Base-by-base conservation (phyloP, 2,329 filamentous ascomycete genomes). In the Apiospora arundinis region DNA sequence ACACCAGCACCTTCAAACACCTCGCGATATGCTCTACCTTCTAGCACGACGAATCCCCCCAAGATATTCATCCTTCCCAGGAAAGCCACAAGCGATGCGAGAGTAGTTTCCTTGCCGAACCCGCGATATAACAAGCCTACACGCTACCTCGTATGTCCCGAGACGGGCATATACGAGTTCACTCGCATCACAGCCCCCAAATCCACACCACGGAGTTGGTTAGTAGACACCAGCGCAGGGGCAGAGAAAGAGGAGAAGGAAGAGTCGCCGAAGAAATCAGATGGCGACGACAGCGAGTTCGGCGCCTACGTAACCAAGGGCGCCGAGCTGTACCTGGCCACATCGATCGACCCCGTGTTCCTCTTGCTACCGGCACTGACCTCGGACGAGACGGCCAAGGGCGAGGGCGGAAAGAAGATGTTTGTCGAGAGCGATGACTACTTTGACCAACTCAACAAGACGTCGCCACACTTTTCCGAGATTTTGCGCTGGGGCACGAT, bases 271-370 rank as follows among this genome's bases (percentile, higher is more conserved):
- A 68, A 72, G n/a, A 68, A 65, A 3, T 60, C 73, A 46, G 73
- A 75, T 69, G 70, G 56, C 70, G 74, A 75, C 37, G 74, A 75
- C 9, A 42, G 23, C 18, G 28, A 63, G 21, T 45, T 44, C 44
- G 71, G 76, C n/a, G 72, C 80, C 0, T 81, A 83, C 48, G 75
- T 94, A 32, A 87, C 91, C 45, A 91, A 91, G 76, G 87, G 86
- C 60, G 90, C 94, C 45, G 91, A 95, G 72, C 83, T 98, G n/a
- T 92, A 93, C 77, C 83, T 98, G 72, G 94, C 95, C 11, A 97
- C 96, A 1, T 89, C 91, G 1, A 85, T 97, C 70, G 96, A 99
- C 80, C 88, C 93, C 6, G 79, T 98, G 3, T 98, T 98, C 83
- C 85, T 98, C 68, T 79, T 97, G 4, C 84, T 98, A 1, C 93